A percentile compares a stretch with the other conserved stretches of the same genome.
Evolutionary conservation across 2,329 filamentous ascomycete genomes (phyloP).

Genomic region (Proliferodiscus dingleyae): DNA sequence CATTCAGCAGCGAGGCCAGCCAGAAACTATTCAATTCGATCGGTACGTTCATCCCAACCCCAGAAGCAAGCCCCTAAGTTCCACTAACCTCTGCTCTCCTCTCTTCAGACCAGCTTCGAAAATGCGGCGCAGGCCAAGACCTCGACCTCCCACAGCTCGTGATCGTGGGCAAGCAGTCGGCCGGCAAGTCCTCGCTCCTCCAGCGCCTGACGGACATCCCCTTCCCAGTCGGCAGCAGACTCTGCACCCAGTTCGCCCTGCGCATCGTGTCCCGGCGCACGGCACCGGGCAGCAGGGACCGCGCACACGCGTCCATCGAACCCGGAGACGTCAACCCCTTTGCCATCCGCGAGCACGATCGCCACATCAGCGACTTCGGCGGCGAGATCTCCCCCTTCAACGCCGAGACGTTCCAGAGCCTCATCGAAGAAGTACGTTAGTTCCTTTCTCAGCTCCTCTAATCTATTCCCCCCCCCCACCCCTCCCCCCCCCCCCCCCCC

Average conservation of each 20-base stretch:
- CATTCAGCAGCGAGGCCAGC: constrained; percentile 34
- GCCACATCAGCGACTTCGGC: constrained; percentile 16
- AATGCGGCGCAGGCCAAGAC: constrained; percentile 28
- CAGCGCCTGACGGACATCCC: constrained; percentile 36
- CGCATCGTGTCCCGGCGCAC: constrained; percentile 35
- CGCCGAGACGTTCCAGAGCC: constrained; percentile 26
- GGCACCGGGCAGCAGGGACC: constrained; percentile 24
- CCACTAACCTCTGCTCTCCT: not conserved
- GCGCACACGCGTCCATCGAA: constrained; percentile 32
- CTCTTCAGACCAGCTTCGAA: constrained; percentile 28
- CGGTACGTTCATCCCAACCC: constrained; percentile 8
- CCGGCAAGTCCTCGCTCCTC: constrained; percentile 36
- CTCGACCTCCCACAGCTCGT: constrained; percentile 36
- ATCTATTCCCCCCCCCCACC: no score
- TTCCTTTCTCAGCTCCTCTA: no score
- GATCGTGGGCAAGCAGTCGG: constrained; percentile 35
- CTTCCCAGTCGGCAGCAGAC: constrained; percentile 30
- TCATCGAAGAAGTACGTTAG: constrained; percentile 32
- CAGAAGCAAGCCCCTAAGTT: no score
- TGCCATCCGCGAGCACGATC: constrained; percentile 20
- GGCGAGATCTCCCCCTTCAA: constrained; percentile 20
- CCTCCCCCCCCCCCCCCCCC: no score
- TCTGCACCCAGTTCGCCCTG: constrained; percentile 37
- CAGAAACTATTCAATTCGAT: constrained; percentile 35
- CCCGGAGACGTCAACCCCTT: constrained; percentile 13